Evolutionary conservation across 1,284 basidiomycete species (phyloP).

Genomic region (Ceratorhiza oryzae-sativae): DNA sequence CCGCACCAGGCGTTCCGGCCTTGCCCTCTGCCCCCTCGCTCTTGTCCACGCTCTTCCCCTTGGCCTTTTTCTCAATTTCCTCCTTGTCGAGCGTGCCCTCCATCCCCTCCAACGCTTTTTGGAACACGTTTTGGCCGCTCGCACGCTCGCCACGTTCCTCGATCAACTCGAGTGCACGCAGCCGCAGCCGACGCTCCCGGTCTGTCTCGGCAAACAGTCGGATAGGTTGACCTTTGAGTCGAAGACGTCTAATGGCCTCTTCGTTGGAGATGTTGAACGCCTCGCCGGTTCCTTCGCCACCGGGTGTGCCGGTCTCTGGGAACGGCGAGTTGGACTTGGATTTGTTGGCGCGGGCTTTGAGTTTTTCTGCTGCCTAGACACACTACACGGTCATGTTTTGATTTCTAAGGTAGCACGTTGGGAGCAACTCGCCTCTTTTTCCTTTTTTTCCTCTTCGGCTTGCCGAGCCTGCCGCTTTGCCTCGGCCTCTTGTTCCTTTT

Average conservation of each 20-base stretch:
- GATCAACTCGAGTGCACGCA: conserved; percentile 92
- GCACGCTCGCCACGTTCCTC: conserved; percentile 81
- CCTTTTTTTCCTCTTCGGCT: conserved; percentile 43
- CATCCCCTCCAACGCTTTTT: conserved; percentile 89
- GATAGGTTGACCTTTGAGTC: conserved; percentile 92
- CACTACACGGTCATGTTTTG: conserved; percentile 43
- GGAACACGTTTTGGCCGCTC: conserved; percentile 88
- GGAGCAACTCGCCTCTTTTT: conserved; percentile 45
- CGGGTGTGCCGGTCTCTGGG: conserved; percentile 48
- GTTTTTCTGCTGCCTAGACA: conserved; percentile 21
- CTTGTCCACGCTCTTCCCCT: conserved; percentile 70
- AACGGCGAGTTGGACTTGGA: conserved; percentile 44
- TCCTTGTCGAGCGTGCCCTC: conserved; percentile 67
- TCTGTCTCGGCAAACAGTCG: conserved; percentile 95
- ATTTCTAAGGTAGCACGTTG: conserved; percentile 50
- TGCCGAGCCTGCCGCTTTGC: conserved; percentile 50
- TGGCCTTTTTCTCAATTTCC: conserved; percentile 54
- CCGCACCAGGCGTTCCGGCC: conserved; percentile 44
- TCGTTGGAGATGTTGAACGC: conserved; percentile 91
- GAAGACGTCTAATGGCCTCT: conserved; percentile 87
- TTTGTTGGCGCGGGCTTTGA: conserved; percentile 40
- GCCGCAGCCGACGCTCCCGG: conserved; percentile 86
- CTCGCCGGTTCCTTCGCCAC: conserved; percentile 40
- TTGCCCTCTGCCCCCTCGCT: conserved; percentile 37
- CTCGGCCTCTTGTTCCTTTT: conserved; percentile 58